Percentiles rank a stretch among this genome's conserved stretches.
Evolutionary conservation across 78 protist genomes (phyloP).

Genomic region (Planoprotostelium fungivorum): DNA sequence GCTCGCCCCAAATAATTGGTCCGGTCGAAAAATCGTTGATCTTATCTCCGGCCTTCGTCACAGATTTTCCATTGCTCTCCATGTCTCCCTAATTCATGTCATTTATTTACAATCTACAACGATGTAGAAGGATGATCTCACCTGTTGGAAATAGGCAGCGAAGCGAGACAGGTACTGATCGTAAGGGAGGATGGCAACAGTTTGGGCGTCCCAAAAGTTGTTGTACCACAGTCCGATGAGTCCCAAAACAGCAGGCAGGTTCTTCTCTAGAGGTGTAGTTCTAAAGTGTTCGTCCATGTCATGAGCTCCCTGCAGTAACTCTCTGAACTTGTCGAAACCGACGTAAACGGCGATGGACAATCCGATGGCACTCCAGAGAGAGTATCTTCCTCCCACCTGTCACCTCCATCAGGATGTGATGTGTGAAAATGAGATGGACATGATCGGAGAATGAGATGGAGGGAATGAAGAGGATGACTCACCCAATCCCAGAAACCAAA

Average conservation of each 20-base stretch:
- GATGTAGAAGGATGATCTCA: neutral
- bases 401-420: neutral
- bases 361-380: conserved; percentile 96
- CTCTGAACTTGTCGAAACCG: conserved; percentile 79
- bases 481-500: conserved; percentile 98
- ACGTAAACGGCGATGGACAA: conserved; percentile 77
- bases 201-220: conserved; percentile 84
- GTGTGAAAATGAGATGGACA: conserved; percentile 26
- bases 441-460: neutral
- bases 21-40: conserved; percentile 71
- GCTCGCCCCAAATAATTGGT: conserved; percentile 95
- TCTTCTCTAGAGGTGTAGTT: conserved; percentile 60
- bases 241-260: conserved; percentile 83
- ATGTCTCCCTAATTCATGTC: neutral
- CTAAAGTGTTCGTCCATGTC: conserved; percentile 95
- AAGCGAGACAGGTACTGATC: conserved; percentile 92
- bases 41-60: conserved; percentile 42
- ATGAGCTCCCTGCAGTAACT: conserved; percentile 89
- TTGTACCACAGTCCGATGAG: conserved; percentile 90
- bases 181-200: conserved; percentile 93
- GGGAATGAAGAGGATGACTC: too few species aligned
- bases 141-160: conserved; percentile 96
- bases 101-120: neutral
- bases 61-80: conserved; percentile 51
- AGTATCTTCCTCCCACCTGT: conserved; percentile 96